These are phyloP conservation scores for Xylariaceae sp. DNA, from an alignment of 2,329 filamentous ascomycete species.

Conservation along the genomic window DNA sequence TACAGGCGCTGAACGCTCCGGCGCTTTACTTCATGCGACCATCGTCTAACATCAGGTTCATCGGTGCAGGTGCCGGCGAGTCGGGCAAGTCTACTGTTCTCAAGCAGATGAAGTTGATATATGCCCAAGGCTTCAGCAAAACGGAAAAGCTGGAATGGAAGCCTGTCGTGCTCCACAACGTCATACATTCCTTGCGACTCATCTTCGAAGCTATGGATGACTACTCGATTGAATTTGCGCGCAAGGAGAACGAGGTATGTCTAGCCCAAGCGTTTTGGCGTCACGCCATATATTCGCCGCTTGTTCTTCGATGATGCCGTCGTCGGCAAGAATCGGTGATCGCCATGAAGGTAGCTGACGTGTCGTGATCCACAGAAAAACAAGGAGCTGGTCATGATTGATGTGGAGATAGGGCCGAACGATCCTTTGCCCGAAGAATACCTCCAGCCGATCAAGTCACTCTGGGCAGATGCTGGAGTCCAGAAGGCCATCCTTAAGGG, in stretches of 20 bases:
- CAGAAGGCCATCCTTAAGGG: slow-evolving; percentile 86
- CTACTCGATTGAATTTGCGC: slow-evolving; percentile 72
- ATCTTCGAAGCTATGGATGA: slow-evolving; percentile 89
- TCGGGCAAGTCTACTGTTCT: slow-evolving; percentile 94
- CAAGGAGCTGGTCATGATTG: slow-evolving; percentile 70
- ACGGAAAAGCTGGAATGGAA: slow-evolving; percentile 90
- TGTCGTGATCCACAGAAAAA: slow-evolving; percentile 54
- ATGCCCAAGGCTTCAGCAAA: slow-evolving; percentile 85
- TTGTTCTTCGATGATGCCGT: not conserved
- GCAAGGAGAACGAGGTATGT: slow-evolving; percentile 72
- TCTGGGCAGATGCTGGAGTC: slow-evolving; percentile 83
- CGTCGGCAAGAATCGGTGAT: not conserved
- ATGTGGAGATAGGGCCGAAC: slow-evolving; percentile 77
- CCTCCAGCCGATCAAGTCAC: slow-evolving; percentile 71
- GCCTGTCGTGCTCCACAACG: slow-evolving; percentile 91
- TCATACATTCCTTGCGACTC: slow-evolving; percentile 86
- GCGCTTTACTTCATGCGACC: slow-evolving; percentile 20
- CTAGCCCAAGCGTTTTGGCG: not conserved
- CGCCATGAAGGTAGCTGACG: slow-evolving; percentile 16
- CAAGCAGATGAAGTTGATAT: slow-evolving; percentile 99
- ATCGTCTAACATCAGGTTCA: slow-evolving; percentile 24
- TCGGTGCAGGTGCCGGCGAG: slow-evolving; percentile 75
- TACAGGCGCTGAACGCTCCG: slow-evolving; percentile 10
- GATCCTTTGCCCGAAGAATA: slow-evolving; percentile 76
- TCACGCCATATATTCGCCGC: not conserved